Evolutionary conservation across 2,329 filamentous ascomycete species (phyloP), one percentile per base, ranked within the genome.

Genomic region (Pseudogymnoascus sp.): DNA sequence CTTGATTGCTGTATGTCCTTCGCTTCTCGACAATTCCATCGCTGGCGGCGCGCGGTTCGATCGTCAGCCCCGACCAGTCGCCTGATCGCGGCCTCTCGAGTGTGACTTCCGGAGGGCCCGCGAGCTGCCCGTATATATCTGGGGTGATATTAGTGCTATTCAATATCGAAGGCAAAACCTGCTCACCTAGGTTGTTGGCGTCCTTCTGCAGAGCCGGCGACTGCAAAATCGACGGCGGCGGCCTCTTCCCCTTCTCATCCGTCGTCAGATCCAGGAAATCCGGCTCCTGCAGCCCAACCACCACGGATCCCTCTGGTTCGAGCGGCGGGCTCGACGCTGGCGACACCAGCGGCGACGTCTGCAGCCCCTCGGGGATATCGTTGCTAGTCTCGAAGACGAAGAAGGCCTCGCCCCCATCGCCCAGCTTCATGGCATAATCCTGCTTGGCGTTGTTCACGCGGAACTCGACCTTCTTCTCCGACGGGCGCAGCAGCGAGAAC

Each of bases 381-480:
- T 93, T 91, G 62, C 88, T 89, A 7, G 95, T 99, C 78, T 97
- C 92, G 72, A 99, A 97, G 67, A 99, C 92, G 76, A 99, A 99
- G 78, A 99, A 99, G 26, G 95, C 95, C 79, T 99, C 95, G 68
- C 95, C 95, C 62, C 91, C 95, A 74, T 99, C 95, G 51, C 95
- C 95, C 18, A 99, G 83, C 78, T 99, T 99, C 95, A 99, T 99
- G 57, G 95, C 87, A 79, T 96, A 97, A 69, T 95, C 83, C 75
- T 96, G 92, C 77, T 95, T 96, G 66, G 84, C 79, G 72, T 90
- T 89, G 81, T 99, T 99, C 82, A 99, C 93, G 70, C 84, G 85
- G 78, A 99, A 99, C 77, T 97, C 93, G 72, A 99, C 95, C 84
- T 97, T 99, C 79, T 99, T 99, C 77, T 99, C 95, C 65, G 88